These are phyloP conservation scores for Candida vartiovaarae DNA, from an alignment of 805 yeast species.

Conservation along the genomic window DNA sequence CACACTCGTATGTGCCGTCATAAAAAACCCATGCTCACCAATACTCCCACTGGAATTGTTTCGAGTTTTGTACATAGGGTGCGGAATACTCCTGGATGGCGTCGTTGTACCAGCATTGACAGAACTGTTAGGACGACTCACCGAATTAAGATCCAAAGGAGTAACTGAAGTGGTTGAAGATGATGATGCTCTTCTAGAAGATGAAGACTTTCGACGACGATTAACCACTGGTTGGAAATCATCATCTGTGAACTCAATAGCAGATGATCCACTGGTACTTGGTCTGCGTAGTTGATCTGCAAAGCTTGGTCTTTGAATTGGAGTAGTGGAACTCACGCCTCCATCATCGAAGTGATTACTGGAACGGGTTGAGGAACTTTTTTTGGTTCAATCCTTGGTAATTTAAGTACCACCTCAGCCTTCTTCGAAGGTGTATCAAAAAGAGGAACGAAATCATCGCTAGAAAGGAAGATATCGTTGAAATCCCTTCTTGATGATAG, in stretches of 20 bases:
- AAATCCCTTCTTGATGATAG: conserved; percentile 28
- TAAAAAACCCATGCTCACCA: background rate
- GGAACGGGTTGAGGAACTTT: conserved; percentile 4
- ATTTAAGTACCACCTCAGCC: conserved; percentile 8
- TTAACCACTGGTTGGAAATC: conserved; percentile 29
- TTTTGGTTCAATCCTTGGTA: conserved; percentile 14
- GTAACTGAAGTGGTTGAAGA: background rate
- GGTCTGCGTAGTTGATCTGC: conserved; percentile 3
- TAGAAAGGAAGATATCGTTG: conserved; percentile 35
- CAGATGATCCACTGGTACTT: conserved; percentile 16
- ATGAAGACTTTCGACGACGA: conserved; percentile 26
- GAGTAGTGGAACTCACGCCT: conserved; percentile 2
- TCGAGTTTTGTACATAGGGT: background rate
- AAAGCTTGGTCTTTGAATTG: conserved; percentile 2
- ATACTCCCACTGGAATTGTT: background rate
- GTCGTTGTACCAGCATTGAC: background rate
- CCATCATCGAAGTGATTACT: conserved; percentile 1
- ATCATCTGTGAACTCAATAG: conserved; percentile 24
- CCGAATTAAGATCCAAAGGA: background rate
- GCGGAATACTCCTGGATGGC: conserved; percentile 3
- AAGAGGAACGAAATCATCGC: conserved; percentile 29
- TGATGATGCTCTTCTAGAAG: conserved; percentile 12
- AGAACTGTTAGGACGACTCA: background rate
- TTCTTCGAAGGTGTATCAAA: conserved; percentile 24
- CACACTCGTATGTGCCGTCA: background rate